Evolutionary conservation across 225 moss, liverwort and hornwort species (phyloP).

Genomic region (Thuidium tamariscinum): DNA sequence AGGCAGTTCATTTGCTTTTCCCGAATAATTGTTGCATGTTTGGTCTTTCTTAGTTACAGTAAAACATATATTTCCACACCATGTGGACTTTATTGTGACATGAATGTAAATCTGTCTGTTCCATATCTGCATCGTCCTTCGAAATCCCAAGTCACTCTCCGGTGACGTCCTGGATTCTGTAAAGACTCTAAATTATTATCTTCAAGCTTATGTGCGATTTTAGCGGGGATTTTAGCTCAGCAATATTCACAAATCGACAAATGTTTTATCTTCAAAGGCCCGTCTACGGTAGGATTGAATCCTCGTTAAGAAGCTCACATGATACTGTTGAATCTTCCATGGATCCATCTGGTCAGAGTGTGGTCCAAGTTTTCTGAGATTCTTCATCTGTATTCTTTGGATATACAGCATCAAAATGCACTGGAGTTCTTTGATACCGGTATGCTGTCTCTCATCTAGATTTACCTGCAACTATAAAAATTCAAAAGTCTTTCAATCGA

Average conservation of each 20-base stretch:
- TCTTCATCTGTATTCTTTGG: neutral
- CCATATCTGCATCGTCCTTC: neutral
- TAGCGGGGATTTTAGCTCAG: neutral
- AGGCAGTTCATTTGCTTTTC: neutral
- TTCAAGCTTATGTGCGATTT: neutral
- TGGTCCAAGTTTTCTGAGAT: neutral
- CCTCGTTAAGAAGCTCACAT: neutral
- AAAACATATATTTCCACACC: neutral
- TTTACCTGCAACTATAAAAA: neutral
- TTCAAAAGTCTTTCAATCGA: neutral
- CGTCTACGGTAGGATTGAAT: no score
- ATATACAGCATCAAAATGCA: neutral
- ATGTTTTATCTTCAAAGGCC: neutral
- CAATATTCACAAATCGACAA: no score
- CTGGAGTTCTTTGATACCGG: neutral
- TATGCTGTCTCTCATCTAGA: neutral
- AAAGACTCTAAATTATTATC: no score
- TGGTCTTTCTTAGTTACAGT: neutral
- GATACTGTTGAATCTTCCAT: neutral
- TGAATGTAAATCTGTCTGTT: neutral
- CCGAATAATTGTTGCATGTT: neutral
- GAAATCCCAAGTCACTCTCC: neutral
- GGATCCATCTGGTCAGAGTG: neutral
- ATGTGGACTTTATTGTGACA: no score
- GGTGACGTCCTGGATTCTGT: neutral